Conservation (phyloP, 2,329 filamentous ascomycete species). For the Trichoderma simmonsii region DNA sequence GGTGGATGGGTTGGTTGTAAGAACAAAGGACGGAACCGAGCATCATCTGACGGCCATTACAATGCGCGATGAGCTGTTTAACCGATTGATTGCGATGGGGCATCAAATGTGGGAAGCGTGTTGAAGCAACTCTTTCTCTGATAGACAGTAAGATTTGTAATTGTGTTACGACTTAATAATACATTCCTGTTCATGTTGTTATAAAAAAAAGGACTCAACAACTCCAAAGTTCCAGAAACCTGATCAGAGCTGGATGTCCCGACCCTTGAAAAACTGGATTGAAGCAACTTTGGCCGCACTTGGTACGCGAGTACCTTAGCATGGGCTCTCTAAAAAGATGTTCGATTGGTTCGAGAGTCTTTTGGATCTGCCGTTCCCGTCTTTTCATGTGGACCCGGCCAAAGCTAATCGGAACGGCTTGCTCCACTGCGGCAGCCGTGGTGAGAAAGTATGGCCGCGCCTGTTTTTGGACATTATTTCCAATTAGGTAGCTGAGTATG, state of each 20-base stretch:
- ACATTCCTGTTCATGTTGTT: neutral
- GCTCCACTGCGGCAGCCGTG: neutral
- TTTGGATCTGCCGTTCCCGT: neutral
- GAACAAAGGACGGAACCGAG: conserved; percentile 52
- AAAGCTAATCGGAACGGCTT: neutral
- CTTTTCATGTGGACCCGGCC: neutral
- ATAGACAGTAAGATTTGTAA: neutral
- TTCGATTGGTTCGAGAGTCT: neutral
- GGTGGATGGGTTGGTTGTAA: conserved; percentile 69
- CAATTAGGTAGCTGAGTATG: neutral
- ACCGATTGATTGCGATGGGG: conserved; percentile 72
- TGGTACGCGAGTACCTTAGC: neutral
- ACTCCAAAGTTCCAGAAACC: neutral
- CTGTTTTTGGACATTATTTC: neutral
- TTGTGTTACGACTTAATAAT: neutral
- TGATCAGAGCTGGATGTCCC: neutral
- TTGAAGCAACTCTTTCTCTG: neutral
- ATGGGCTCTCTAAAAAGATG: neutral
- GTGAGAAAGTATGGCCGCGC: conserved; percentile 8
- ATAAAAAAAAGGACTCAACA: neutral
- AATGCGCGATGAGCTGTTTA: conserved; percentile 75
- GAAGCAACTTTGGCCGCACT: conserved; percentile 10
- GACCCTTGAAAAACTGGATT: neutral
- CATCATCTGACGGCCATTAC: conserved; percentile 68
- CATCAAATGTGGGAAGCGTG: conserved; percentile 75